Conservation (phyloP, 306 rosid genomes). For the Lathyrus aphaca region DNA sequence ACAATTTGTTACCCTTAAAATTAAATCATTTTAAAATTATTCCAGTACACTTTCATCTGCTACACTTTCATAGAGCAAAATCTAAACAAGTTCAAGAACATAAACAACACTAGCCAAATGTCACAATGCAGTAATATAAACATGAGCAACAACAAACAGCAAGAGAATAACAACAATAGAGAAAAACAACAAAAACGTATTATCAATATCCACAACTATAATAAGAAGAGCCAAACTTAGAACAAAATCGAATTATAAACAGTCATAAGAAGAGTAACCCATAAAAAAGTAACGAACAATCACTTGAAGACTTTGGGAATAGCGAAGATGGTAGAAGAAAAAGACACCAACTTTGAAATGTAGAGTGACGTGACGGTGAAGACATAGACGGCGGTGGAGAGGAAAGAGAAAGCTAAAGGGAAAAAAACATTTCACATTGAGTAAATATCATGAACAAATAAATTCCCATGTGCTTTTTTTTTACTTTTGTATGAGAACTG, state of each 20-base stretch:
- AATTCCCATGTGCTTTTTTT: too few species aligned
- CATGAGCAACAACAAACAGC: conserved; percentile 69
- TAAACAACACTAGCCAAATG: conserved; percentile 92
- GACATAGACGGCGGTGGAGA: conserved; percentile 92
- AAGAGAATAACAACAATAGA: conserved; percentile 40
- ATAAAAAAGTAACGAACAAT: conserved; percentile 78
- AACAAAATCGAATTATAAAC: conserved; percentile 59
- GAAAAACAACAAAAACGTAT: conserved; percentile 44
- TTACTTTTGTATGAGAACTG: too few species aligned
- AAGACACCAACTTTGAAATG: conserved; percentile 79
- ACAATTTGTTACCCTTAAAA: too few species aligned
- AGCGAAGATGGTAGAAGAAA: conserved; percentile 71
- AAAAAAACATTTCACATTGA: too few species aligned
- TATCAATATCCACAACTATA: conserved; percentile 58
- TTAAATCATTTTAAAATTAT: too few species aligned
- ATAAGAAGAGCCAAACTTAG: conserved; percentile 50
- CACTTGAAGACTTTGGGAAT: conserved; percentile 86
- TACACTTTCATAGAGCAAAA: conserved; percentile 68
- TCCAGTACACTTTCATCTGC: too few species aligned
- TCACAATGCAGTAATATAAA: conserved; percentile 87
- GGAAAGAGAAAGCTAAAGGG: conserved; percentile 89
- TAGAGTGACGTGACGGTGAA: conserved; percentile 95
- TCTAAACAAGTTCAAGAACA: conserved; percentile 85
- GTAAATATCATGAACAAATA: too few species aligned
- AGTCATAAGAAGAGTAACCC: conserved; percentile 79